Base-by-base conservation (phyloP, 208 protist genomes). In the Naegleria fowleri region DNA sequence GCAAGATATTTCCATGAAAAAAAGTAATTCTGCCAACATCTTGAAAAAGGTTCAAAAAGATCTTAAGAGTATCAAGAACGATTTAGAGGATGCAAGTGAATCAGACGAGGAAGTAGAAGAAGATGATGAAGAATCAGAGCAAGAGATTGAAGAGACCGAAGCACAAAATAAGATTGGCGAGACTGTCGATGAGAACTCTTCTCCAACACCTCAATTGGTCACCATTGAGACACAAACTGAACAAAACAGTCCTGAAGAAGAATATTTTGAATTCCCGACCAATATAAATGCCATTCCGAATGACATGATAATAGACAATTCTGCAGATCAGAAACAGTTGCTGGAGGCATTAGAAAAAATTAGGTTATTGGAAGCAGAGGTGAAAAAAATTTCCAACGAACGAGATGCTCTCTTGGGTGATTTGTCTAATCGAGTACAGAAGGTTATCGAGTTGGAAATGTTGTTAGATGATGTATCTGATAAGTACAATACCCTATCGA, bases 401-500 rank as follows among this genome's bases (percentile, higher is more conserved):
- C 51, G 6, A 58, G 13, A 40, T 15, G 6, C 40, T 5, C 43
- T 88, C 22, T n/a, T 88, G 41, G 16, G 75, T 22, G 88, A 90
- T 38, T 41, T 90, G 29, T 25, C 75, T 38, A 90, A 90, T 13
- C 5, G 88, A n/a, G 38, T 48, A 0, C 40, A 90, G 29, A 90
- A 90, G 75, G 88, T 90, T 38, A 41, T 90, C 39, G 88, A 90
- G 38, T n/a, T 90, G 22, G 88, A 90, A 39, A 76, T 90, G 11
- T 13, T 19, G 16, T n/a, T 90, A 38, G 88, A 90, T 15, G 51
- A 90, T 19, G 22, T 36, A 40, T 36, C 9, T 38, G 88, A 90
- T 5, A 52, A 58, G 39, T 58, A 88, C 19, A 58, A 88, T 38
- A 29, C 7, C 1, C 22, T 88, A 1, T 58, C 40, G 3, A 36